phyloP scores from a whole-genome alignment of 2,329 filamentous ascomycete species.

The Thielaviopsis musarum region DNA sequence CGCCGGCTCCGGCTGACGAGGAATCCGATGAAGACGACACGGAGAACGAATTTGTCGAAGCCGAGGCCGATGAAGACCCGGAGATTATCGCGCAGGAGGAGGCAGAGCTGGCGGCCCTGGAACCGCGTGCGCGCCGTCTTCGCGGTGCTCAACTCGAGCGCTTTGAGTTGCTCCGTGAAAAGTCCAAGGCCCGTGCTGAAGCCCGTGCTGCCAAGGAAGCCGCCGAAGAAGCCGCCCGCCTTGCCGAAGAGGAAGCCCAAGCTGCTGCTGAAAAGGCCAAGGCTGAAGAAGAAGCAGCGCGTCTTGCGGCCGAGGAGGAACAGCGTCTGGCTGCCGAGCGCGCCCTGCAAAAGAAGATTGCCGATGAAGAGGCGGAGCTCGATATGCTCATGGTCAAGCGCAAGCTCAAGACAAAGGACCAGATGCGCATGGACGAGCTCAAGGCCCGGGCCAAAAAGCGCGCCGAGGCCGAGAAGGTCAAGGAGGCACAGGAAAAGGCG shows the following conservation, averaged over 20 bases:
- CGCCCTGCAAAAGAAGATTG: not conserved
- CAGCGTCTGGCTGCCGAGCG: not conserved
- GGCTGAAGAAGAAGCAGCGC: not conserved
- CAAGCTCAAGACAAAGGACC: conserved; percentile 7
- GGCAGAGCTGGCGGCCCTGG: conserved; percentile 22
- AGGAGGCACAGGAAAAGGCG: conserved; percentile 18
- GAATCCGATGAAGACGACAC: not conserved
- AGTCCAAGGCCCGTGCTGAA: conserved; percentile 4
- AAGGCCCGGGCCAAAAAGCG: conserved; percentile 16
- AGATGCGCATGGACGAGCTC: conserved; percentile 13
- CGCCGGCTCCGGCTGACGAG: not conserved
- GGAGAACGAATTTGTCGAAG: conserved; percentile 5
- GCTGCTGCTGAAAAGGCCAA: conserved; percentile 12
- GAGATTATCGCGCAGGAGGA: conserved; percentile 18
- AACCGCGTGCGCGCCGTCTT: conserved; percentile 15
- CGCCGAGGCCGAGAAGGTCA: conserved; percentile 4
- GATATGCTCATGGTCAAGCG: not conserved
- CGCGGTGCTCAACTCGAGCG: not conserved
- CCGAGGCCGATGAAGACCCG: conserved; percentile 8
- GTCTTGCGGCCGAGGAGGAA: not conserved
- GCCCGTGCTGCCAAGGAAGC: conserved; percentile 18
- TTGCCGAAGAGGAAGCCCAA: conserved; percentile 18
- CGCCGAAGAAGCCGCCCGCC: conserved; percentile 19
- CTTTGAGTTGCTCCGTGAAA: conserved; percentile 3
- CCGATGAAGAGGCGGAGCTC: conserved; percentile 3